A percentile compares a stretch with the other conserved stretches of the same genome.
These are phyloP conservation scores for Fusarium miscanthi DNA, from an alignment of 2,329 filamentous ascomycete genomes.

Conservation along the genomic window DNA sequence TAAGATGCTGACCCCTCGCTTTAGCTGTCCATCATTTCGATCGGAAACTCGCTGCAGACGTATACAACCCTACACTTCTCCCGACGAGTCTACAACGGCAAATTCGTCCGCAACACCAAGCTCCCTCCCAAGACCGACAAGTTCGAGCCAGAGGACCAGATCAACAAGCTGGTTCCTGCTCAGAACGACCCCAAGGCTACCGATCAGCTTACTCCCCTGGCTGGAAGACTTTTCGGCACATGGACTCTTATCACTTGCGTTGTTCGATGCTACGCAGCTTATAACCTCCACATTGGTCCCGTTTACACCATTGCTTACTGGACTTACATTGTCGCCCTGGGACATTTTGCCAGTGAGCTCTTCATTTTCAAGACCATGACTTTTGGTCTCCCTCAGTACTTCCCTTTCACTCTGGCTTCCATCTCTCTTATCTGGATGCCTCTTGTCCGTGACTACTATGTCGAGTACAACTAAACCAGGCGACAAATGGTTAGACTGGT, in stretches of 20 bases:
- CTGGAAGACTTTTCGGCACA: conserved; percentile 83
- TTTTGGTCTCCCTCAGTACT: conserved; percentile 66
- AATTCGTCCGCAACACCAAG: conserved; percentile 63
- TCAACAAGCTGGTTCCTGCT: conserved; percentile 61
- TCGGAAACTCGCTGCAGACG: conserved; percentile 87
- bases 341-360: conserved; percentile 85
- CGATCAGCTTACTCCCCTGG: conserved; percentile 78
- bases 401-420: conserved; percentile 65
- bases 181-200: conserved; percentile 59
- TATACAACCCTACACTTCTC: conserved; percentile 85
- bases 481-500: background rate
- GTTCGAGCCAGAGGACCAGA: conserved; percentile 64
- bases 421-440: conserved; percentile 70
- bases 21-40: conserved; percentile 83
- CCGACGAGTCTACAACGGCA: conserved; percentile 84
- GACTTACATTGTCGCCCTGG: conserved; percentile 82
- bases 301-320: conserved; percentile 85
- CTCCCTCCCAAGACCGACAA: conserved; percentile 54
- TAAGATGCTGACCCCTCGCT: conserved; percentile 26
- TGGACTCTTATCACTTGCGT: conserved; percentile 86
- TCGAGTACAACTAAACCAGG: conserved; percentile 54
- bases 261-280: conserved; percentile 84
- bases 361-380: conserved; percentile 80
- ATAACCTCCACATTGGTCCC: conserved; percentile 77
- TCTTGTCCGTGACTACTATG: conserved; percentile 76